A percentile compares a stretch with the other conserved stretches of the same genome.
Conservation (phyloP, 495 filamentous ascomycete genomes). For the Penicillium taxi region DNA sequence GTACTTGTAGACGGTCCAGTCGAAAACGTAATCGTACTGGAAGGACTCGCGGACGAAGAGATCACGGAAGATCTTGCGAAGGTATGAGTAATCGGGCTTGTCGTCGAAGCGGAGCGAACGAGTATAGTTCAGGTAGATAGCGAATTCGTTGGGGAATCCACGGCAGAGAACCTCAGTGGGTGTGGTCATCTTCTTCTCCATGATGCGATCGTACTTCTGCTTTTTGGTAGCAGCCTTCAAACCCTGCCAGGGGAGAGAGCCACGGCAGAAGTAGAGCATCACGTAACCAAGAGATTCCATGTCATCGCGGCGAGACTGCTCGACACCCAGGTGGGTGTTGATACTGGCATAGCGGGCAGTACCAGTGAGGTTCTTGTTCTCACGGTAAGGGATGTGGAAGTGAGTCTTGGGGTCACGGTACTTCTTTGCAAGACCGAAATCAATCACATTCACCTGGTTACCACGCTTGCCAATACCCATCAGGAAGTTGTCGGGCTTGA, state of each 20-base stretch:
- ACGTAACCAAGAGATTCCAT: constrained; percentile 99
- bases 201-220: constrained; percentile 99
- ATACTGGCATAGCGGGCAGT: constrained; percentile 99
- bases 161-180: constrained; percentile 98
- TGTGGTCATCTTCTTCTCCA: constrained; percentile 99
- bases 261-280: constrained; percentile 99
- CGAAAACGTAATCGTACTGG: constrained; percentile 99
- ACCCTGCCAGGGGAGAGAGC: constrained; percentile 97
- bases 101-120: constrained; percentile 98
- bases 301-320: constrained; percentile 98
- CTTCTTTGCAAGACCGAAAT: constrained; percentile 99
- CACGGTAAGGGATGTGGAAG: constrained; percentile 99
- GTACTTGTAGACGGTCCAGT: constrained; percentile 99
- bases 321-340: constrained; percentile 97
- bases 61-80: constrained; percentile 99
- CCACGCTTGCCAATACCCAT: constrained; percentile 99
- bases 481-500: constrained; percentile 99
- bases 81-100: constrained; percentile 99
- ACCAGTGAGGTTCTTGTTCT: constrained; percentile 99
- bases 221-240: constrained; percentile 99
- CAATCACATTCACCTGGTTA: constrained; percentile 99
- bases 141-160: constrained; percentile 98
- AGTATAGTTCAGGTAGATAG: constrained; percentile 99
- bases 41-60: constrained; percentile 98
- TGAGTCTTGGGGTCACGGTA: constrained; percentile 99